Evolutionary conservation across 1,284 basidiomycete genomes (phyloP).

Genomic region (Puccinia horiana): DNA sequence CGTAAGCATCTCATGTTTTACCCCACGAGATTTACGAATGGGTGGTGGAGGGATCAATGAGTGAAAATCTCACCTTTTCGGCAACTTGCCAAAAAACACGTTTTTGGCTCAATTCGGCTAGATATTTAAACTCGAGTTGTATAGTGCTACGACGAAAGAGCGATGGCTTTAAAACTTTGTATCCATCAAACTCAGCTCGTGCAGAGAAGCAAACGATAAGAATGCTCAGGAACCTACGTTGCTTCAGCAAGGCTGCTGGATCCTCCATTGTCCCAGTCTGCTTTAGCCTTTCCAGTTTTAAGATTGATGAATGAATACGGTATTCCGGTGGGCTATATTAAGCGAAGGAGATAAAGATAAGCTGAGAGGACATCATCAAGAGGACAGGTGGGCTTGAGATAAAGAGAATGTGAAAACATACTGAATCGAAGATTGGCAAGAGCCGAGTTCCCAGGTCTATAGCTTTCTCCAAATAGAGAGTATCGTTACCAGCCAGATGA

Average conservation of each 20-base stretch:
- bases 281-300: conserved; percentile 67
- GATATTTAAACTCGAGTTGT: conserved; percentile 85
- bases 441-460: conserved; percentile 80
- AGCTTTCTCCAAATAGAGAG: conserved; percentile 73
- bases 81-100: conserved; percentile 77
- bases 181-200: not conserved
- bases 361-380: not conserved
- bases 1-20: not conserved
- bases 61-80: conserved; percentile 66
- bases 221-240: conserved; percentile 57
- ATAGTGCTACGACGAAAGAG: conserved; percentile 63
- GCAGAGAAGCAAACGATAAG: not conserved
- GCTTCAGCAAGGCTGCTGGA: conserved; percentile 80
- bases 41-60: not conserved
- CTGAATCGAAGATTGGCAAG: conserved; percentile 77
- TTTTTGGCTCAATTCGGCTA: conserved; percentile 77
- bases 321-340: conserved; percentile 67
- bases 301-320: conserved; percentile 80
- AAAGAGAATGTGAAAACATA: conserved; percentile 42
- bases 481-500: conserved; percentile 67
- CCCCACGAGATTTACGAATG: not conserved
- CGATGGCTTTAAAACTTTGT: not conserved
- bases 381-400: not conserved
- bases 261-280: conserved; percentile 68
- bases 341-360: not conserved